These are phyloP conservation scores for Backusella sp. DNA, from an alignment of 192 early-diverging fungal genomes.

Conservation along the genomic window DNA sequence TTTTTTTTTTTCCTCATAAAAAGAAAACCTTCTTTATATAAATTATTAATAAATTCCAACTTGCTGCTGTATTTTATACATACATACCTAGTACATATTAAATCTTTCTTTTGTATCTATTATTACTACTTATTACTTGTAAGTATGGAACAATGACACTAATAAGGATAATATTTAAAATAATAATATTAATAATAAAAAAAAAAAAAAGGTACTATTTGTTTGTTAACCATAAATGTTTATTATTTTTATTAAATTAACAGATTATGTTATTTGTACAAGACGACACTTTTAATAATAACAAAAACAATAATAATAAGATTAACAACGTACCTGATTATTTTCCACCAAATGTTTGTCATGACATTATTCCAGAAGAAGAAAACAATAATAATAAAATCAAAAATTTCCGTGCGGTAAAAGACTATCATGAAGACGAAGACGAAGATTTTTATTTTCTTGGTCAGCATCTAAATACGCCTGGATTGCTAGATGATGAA, in stretches of 20 bases:
- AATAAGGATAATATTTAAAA: background rate
- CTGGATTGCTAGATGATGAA: conserved; percentile 11
- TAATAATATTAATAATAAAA: background rate
- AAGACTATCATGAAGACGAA: conserved; percentile 10
- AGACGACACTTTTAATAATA: conserved; percentile 6
- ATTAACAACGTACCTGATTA: background rate
- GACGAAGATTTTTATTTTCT: conserved; percentile 19
- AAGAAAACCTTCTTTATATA: background rate
- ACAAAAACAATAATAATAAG: background rate
- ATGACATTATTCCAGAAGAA: conserved; percentile 4
- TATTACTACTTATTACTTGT: background rate
- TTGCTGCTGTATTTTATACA: background rate
- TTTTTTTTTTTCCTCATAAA: background rate
- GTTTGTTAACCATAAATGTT: conserved; percentile 8
- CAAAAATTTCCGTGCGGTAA: conserved; percentile 6
- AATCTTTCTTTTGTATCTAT: background rate
- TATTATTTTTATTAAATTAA: background rate
- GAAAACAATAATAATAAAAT: conserved; percentile 1
- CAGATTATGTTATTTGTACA: conserved; percentile 5
- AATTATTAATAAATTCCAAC: background rate
- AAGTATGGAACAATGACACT: background rate
- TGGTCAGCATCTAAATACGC: conserved; percentile 22
- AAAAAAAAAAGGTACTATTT: background rate
- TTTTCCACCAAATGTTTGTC: background rate
- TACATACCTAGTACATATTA: background rate